Base-by-base conservation (phyloP, 2,329 filamentous ascomycete species). In the Diplodia corticola region DNA sequence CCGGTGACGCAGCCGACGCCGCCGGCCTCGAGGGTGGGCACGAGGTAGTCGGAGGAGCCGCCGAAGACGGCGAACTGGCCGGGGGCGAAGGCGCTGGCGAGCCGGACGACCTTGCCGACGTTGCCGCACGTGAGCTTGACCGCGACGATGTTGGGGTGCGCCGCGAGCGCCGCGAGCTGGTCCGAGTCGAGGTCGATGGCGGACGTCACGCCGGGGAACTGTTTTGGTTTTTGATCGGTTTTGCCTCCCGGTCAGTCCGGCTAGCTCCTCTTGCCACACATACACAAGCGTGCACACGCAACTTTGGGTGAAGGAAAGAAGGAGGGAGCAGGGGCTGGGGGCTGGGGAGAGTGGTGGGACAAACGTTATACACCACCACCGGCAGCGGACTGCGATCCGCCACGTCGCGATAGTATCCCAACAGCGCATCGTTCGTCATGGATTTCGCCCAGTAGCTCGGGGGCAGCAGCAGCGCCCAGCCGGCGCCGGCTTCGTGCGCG, bases 121-220 rank as follows among this genome's bases (percentile, higher is more conserved):
- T 83, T 84, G 1, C 81, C 88, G 76, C 88, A 90, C 13, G 88
- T 90, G 68, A 90, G 78, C 73, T 89, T 89, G 20, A 88, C 85
- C 30, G 87, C 87, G 22, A 89, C 86, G 50, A 89, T 83, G 67
- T 86, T 87, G 24, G 78, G 76, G 33, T 82, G 79, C 68, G 82
- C 75, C 1, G 85, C 86, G 26, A 89, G 80, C 26, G 75, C 75
- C 1, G 83, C 79, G 54, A 91, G 86, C 0, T 83, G 82, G 59
- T 86, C 87, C 1, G 87, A 89, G 74, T 90, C 88, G 26, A 91
- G 79, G 73, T 91, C 89, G 3, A 91, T 80, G 26, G 88, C 88
- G 69, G 89, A 88, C 72, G 86, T 89, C 22, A 91, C 88, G 13
- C 80, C 86, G 0, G 89, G 89, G 77, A 90, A 91, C 69, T 65